phyloP scores from a whole-genome alignment of 2,329 filamentous ascomycete species.

The Xylaria sp. region DNA sequence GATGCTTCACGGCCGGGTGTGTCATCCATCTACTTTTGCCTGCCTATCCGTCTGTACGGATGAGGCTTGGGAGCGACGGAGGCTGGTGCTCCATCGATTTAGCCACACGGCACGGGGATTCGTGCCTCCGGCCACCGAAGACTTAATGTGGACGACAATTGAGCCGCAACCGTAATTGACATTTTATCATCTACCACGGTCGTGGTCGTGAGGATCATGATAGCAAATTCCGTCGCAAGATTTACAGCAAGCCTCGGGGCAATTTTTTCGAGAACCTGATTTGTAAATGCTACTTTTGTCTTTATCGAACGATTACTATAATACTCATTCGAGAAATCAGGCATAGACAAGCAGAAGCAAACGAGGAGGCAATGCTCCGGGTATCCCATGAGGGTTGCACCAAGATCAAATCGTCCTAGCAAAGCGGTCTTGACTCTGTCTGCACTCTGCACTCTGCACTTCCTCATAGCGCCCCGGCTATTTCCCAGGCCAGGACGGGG shows the following conservation, averaged over 20 bases:
- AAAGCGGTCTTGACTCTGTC: background rate
- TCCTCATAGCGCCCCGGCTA: background rate
- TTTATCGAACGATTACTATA: no score
- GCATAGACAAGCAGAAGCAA: background rate
- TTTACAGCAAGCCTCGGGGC: background rate
- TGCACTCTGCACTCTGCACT: background rate
- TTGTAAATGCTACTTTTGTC: background rate
- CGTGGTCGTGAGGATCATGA: background rate
- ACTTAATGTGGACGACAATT: background rate
- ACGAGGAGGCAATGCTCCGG: background rate
- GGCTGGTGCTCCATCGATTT: conserved; percentile 10
- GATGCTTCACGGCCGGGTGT: background rate
- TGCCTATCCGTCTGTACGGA: background rate
- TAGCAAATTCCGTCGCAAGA: no score
- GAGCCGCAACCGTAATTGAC: background rate
- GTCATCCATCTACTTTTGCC: background rate
- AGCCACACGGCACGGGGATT: conserved; percentile 20
- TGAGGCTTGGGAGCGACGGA: conserved; percentile 11
- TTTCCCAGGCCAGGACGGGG: background rate
- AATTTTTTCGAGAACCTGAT: background rate
- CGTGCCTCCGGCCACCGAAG: conserved; percentile 14
- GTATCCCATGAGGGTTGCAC: background rate
- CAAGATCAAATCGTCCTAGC: background rate
- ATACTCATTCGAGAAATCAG: background rate
- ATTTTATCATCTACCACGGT: background rate